These are phyloP conservation scores for Diplocarpon mali DNA, from an alignment of 2,329 filamentous ascomycete genomes.

Conservation along the genomic window DNA sequence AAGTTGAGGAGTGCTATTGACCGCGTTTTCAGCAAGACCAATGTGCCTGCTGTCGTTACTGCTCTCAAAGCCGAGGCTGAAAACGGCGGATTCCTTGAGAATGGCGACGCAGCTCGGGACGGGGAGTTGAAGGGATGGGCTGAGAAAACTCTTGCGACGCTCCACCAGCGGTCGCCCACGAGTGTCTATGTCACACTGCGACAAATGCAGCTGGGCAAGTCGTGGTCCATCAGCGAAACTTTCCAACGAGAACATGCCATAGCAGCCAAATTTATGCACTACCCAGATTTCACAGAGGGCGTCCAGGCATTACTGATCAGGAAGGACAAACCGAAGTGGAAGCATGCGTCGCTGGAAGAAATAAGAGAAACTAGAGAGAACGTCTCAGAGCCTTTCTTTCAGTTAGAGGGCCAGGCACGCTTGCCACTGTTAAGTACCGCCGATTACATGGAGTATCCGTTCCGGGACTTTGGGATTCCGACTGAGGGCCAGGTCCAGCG, in stretches of 20 bases:
- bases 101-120: neutral
- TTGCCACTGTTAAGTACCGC: slow-evolving; percentile 51
- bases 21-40: slow-evolving; percentile 61
- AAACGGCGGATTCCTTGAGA: no score
- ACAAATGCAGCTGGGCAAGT: slow-evolving; percentile 65
- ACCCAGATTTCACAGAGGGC: slow-evolving; percentile 84
- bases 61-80: slow-evolving; percentile 32
- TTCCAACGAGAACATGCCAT: slow-evolving; percentile 83
- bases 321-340: slow-evolving; percentile 55
- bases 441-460: slow-evolving; percentile 65
- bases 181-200: slow-evolving; percentile 73
- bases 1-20: slow-evolving; percentile 72
- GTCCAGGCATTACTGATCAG: slow-evolving; percentile 71
- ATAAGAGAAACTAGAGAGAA: slow-evolving; percentile 40
- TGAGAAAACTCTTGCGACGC: slow-evolving; percentile 59
- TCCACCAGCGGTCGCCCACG: slow-evolving; percentile 73
- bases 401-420: slow-evolving; percentile 32
- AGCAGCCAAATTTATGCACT: slow-evolving; percentile 77
- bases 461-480: slow-evolving; percentile 54
- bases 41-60: slow-evolving; percentile 56
- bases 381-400: slow-evolving; percentile 60
- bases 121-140: slow-evolving; percentile 61
- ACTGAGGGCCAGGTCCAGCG: slow-evolving; percentile 49
- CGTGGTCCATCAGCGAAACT: slow-evolving; percentile 74
- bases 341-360: slow-evolving; percentile 60